phyloP scores from a whole-genome alignment of 768 basidiomycete species.

The Boletus rubescentipes region DNA sequence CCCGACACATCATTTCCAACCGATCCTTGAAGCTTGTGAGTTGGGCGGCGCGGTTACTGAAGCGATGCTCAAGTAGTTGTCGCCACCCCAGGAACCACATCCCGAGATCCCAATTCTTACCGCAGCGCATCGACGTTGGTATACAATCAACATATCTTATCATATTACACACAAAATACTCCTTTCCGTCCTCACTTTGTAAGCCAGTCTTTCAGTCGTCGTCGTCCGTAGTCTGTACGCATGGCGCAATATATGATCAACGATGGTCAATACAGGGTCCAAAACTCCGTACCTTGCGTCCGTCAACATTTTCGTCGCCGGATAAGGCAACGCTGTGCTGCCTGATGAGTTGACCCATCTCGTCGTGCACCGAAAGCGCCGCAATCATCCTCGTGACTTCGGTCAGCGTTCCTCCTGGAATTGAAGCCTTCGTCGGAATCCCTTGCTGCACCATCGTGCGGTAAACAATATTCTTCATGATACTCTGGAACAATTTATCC shows the following conservation, averaged over 20 bases:
- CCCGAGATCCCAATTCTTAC: no score
- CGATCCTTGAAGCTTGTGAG: slow-evolving; percentile 55
- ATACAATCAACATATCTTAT: no score
- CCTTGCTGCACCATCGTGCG: not conserved
- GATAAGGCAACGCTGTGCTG: not conserved
- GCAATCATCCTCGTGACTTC: not conserved
- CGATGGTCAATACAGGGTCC: no score
- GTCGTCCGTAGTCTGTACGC: no score
- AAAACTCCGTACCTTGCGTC: not conserved
- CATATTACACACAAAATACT: no score
- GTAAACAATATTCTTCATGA: not conserved
- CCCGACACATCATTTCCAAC: slow-evolving; percentile 64
- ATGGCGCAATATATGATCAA: no score
- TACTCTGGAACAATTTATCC: not conserved
- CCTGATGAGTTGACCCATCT: not conserved
- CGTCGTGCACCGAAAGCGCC: not conserved
- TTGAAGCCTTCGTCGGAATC: not conserved
- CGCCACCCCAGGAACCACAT: slow-evolving; percentile 77
- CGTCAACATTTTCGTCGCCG: not conserved
- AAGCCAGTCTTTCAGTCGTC: no score
- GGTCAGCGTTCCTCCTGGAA: not conserved
- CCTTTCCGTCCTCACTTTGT: no score
- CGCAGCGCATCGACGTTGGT: no score
- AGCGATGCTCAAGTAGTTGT: slow-evolving; percentile 48
- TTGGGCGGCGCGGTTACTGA: slow-evolving; percentile 38